Evolutionary conservation across 2,329 filamentous ascomycete genomes (phyloP), one percentile per base, ranked within the genome.

Genomic region (Scytalidium sp.): DNA sequence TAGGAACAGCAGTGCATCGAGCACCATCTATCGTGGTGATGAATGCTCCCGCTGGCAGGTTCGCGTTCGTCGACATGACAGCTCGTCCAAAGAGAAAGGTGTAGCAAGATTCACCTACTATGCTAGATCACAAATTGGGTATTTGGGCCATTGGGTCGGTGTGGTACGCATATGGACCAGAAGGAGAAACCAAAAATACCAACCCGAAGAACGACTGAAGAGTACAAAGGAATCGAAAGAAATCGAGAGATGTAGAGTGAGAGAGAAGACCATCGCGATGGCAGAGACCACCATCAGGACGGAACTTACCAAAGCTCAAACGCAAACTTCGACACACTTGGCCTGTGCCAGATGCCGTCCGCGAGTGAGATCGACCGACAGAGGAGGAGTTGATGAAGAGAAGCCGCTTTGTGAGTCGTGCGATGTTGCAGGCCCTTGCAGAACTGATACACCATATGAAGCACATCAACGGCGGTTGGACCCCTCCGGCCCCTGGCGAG

Each of bases 1-100:
- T 75, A 43, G 76, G 77, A 55, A 80, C 68, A 52, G 74, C 77
- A 59, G 79, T 81, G 68, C 79, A 81, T 64, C 72, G 71, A 62
- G 71, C 75, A 46, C 75, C 76, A 50, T 71, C 64, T 48, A 80
- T 68, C 44, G 65, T 74, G 48, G 76, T 80, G 50, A 77, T 70
- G 52, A 75, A 74, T 52, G 73, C 72, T 61, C 75, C 73, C 60
- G 65, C 63, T 55, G 69, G 70, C 62, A 77, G 70, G 61, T 57
- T 61, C 44, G 58, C 47, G 44, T 48, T 56, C 19, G 57, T 62
- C 55, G 63, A 71, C 75, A 79, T 79, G 50, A 56, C 67, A 59
- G 57, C 17, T 4, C 17, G 32, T n/a, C 13, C n/a, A n/a, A 53
- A 51, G 49, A 42, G 29, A 53, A 56, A n/a, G n/a, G n/a, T n/a